Evolutionary conservation across 768 basidiomycete genomes (phyloP), one percentile per base, ranked within the genome.

Genomic region (Infundibulicybe gibba): DNA sequence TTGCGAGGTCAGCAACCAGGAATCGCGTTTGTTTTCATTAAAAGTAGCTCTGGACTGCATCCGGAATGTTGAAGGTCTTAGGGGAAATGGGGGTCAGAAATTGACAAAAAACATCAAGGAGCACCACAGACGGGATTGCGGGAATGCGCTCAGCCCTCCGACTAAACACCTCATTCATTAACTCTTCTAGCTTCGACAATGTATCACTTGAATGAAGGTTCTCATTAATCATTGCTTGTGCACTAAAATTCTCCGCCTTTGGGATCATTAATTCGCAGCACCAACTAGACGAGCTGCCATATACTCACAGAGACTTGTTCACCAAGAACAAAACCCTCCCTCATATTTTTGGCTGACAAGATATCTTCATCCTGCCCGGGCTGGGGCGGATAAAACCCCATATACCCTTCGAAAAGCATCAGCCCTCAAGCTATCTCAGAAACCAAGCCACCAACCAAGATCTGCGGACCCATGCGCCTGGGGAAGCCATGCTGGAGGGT

Each of bases 1-100:
- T 80, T 11, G 90, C 88, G 11, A 93, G 76, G 57, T 91, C 89
- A 6, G 80, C 76, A 58, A 88, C 90, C 90, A 93, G 6, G 84
- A 72, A 47, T 83, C 77, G n/a, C 86, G 75, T 61, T 87, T 89
- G 5, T 81, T 67, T 54, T 91, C 88, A 43, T 86, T 90, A 12
- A 87, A 67, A 1, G 90, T 92, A 5, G 90, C 87, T 55, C 90
- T 71, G n/a, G 84, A 80, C 0, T 90, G 90, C 54, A 92, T 79
- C 43, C 84, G 85, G 63, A 90, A 93, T 1, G 83, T 75, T 19
- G 82, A 81, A 4, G 76, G 49, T 12, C 89, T 87, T 53, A 6
- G 31, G 8, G 32, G 14, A 6, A 54, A n/a, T n/a, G 43, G 5
- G 20, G 47, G n/a, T 42, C 15, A 21, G 25, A 38, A 31, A 16